phyloP scores from a whole-genome alignment of 352 stramenopile genomes.

The Pseudoperonospora humuli region DNA sequence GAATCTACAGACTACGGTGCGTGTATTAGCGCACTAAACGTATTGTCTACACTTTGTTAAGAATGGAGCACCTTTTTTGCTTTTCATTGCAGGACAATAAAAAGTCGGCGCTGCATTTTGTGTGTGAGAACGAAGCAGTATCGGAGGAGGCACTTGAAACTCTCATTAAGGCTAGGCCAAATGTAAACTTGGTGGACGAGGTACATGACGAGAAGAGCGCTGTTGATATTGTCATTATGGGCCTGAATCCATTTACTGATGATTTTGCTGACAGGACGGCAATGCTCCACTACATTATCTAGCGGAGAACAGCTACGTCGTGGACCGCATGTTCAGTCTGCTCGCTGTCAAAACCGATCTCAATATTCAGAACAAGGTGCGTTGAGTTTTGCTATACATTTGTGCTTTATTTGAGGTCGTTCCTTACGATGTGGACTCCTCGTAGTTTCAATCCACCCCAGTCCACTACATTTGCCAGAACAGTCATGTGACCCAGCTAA shows the following conservation, averaged over 20 bases:
- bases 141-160: conserved; percentile 24
- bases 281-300: conserved; percentile 63
- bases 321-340: conserved; percentile 30
- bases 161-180: conserved; percentile 33
- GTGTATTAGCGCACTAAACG: background rate
- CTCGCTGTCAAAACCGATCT: conserved; percentile 35
- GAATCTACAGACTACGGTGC: conserved; percentile 32
- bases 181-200: conserved; percentile 41
- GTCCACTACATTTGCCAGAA: conserved; percentile 75
- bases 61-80: background rate
- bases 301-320: conserved; percentile 38
- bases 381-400: background rate
- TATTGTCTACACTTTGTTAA: background rate
- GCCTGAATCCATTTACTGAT: background rate
- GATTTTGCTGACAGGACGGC: conserved; percentile 31
- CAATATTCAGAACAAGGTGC: conserved; percentile 66
- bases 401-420: background rate
- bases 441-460: conserved; percentile 62
- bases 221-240: background rate
- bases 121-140: conserved; percentile 66
- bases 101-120: conserved; percentile 58
- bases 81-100: conserved; percentile 29
- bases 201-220: conserved; percentile 8
- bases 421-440: background rate
- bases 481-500: conserved; percentile 28